These are phyloP conservation scores for Colletotrichum sojae DNA, from an alignment of 2,329 filamentous ascomycete species.

Conservation along the genomic window DNA sequence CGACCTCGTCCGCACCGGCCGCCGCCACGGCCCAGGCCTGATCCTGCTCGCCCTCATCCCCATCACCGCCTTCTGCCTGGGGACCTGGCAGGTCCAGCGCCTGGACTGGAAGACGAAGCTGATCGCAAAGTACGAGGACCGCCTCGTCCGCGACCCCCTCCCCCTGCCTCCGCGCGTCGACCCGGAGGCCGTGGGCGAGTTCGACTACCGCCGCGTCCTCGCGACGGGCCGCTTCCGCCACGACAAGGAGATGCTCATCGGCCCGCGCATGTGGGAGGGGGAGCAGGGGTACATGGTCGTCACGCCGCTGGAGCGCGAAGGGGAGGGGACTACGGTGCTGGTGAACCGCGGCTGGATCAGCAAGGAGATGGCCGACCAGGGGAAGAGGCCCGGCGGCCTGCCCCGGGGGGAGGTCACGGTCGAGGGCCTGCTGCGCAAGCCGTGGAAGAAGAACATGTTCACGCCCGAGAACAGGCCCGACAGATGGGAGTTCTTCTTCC, in stretches of 20 bases:
- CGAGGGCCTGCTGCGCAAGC: slow-evolving; percentile 87
- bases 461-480: slow-evolving; percentile 91
- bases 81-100: slow-evolving; percentile 95
- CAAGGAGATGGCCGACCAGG: slow-evolving; percentile 79
- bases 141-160: slow-evolving; percentile 86
- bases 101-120: slow-evolving; percentile 95
- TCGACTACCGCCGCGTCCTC: slow-evolving; percentile 90
- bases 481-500: slow-evolving; percentile 92
- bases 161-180: slow-evolving; percentile 89
- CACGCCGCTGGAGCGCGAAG: slow-evolving; percentile 85
- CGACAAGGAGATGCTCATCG: slow-evolving; percentile 96
- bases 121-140: slow-evolving; percentile 92
- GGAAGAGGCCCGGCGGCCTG: slow-evolving; percentile 75
- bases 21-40: slow-evolving; percentile 83
- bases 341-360: slow-evolving; percentile 94
- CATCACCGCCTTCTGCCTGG: slow-evolving; percentile 88
- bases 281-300: slow-evolving; percentile 92
- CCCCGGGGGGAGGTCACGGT: slow-evolving; percentile 81
- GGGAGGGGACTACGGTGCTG: slow-evolving; percentile 77
- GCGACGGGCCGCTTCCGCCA: slow-evolving; percentile 83
- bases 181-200: slow-evolving; percentile 84
- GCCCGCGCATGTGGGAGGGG: slow-evolving; percentile 89
- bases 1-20: slow-evolving; percentile 80
- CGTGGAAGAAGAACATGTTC: slow-evolving; percentile 98
- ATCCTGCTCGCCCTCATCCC: slow-evolving; percentile 90